A percentile compares a stretch with the other conserved stretches of the same genome.
phyloP scores from a whole-genome alignment of 2,329 filamentous ascomycete genomes.

The Beauveria scarabaeidicola region DNA sequence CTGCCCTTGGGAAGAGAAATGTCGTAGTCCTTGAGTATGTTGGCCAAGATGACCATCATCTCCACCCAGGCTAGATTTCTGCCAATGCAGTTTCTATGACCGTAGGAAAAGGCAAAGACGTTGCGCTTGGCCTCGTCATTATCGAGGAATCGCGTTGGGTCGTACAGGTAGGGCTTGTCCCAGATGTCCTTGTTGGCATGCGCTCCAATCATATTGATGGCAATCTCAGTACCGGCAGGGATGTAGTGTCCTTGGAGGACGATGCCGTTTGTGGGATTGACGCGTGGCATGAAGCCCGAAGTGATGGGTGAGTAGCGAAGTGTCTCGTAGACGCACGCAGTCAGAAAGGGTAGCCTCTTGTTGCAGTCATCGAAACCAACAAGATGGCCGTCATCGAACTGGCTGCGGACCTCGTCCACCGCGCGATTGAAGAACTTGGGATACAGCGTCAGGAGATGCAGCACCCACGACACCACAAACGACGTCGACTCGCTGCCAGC shows the following conservation, averaged over 20 bases:
- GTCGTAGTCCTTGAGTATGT: neutral
- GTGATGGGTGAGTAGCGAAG: conserved; percentile 8
- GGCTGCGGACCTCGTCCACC: conserved; percentile 2
- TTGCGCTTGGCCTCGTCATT: conserved; percentile 4
- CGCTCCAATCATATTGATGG: conserved; percentile 1
- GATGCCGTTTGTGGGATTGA: conserved; percentile 1
- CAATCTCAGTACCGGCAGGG: conserved; percentile 6
- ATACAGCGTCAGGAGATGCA: conserved; percentile 6
- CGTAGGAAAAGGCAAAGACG: conserved; percentile 9
- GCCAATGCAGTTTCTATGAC: conserved; percentile 9
- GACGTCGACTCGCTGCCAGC: conserved; percentile 6
- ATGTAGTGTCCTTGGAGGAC: conserved; percentile 7
- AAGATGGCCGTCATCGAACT: neutral
- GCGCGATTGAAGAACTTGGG: neutral
- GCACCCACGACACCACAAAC: conserved; percentile 5
- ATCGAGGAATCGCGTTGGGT: conserved; percentile 3
- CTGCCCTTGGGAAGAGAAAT: neutral
- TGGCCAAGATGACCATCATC: conserved; percentile 1
- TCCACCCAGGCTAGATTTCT: conserved; percentile 7
- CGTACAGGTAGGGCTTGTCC: conserved; percentile 3
- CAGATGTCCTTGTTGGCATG: neutral
- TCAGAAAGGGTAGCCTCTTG: neutral
- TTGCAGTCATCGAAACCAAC: neutral
- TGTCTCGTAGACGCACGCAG: conserved; percentile 8
- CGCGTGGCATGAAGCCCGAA: conserved; percentile 2